These are phyloP conservation scores for Ceratocystiopsis minuta DNA, from an alignment of 2,329 filamentous ascomycete species.

Conservation along the genomic window DNA sequence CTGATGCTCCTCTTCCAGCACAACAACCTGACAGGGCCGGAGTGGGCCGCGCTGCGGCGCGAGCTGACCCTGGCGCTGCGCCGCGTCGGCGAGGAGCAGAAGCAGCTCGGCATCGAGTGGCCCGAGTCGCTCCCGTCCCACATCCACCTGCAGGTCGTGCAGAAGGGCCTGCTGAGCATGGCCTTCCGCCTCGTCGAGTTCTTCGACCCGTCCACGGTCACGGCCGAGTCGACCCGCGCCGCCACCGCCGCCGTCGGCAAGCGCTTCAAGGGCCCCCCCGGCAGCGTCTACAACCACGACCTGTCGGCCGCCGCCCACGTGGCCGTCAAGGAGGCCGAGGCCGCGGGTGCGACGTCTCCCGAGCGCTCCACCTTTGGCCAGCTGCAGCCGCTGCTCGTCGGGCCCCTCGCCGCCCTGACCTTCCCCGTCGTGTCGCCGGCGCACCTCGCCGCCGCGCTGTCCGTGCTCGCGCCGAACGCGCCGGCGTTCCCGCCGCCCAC, in stretches of 20 bases:
- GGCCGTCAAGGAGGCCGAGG: constrained; percentile 13
- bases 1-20: constrained; percentile 68
- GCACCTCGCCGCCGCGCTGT: constrained; percentile 66
- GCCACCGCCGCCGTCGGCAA: constrained; percentile 13
- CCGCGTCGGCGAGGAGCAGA: constrained; percentile 17
- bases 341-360: constrained; percentile 14
- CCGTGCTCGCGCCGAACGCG: constrained; percentile 54
- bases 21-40: constrained; percentile 50
- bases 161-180: constrained; percentile 75
- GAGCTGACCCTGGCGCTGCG: constrained; percentile 38
- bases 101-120: constrained; percentile 4
- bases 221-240: constrained; percentile 9
- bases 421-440: constrained; percentile 71
- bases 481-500: constrained; percentile 62
- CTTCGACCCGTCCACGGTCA: constrained; percentile 35
- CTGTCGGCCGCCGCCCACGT: constrained; percentile 34
- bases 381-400: constrained; percentile 61
- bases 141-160: constrained; percentile 66
- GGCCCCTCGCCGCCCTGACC: constrained; percentile 62
- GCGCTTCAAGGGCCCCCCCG: constrained; percentile 1
- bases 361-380: constrained; percentile 29
- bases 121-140: constrained; percentile 33
- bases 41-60: constrained; percentile 56
- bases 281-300: constrained; percentile 30
- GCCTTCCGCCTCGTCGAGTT: constrained; percentile 78